A percentile compares a stretch with the other conserved stretches of the same genome.
Conservation (phyloP, 495 filamentous ascomycete species). For the Hypomontagnella monticulosa region DNA sequence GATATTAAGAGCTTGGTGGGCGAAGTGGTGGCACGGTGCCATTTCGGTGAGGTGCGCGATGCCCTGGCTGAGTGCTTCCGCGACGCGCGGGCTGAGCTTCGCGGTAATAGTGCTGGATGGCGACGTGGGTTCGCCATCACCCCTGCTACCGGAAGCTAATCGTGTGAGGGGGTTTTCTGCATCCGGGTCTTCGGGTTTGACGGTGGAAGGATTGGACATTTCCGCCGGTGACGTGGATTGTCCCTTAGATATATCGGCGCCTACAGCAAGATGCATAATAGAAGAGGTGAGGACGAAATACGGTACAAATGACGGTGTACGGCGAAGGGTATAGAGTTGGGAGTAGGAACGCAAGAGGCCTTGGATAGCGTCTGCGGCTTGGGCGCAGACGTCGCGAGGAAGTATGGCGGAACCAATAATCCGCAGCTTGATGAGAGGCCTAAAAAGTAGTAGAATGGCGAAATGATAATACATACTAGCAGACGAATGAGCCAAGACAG, state of each 20-base stretch:
- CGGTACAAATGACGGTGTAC: constrained; percentile 66
- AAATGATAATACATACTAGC: constrained; percentile 73
- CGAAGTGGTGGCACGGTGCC: constrained; percentile 67
- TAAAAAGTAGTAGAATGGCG: constrained; percentile 69
- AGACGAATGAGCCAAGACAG: constrained; percentile 19
- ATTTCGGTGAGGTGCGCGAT: constrained; percentile 65
- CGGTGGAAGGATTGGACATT: constrained; percentile 41
- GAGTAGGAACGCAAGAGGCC: constrained; percentile 66
- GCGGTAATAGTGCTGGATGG: constrained; percentile 36
- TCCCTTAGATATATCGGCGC: constrained; percentile 40
- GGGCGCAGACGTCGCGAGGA: constrained; percentile 69
- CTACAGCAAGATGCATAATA: constrained; percentile 67
- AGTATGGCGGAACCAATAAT: constrained; percentile 65
- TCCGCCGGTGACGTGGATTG: constrained; percentile 27
- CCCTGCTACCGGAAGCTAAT: constrained; percentile 27
- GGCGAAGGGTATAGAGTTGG: constrained; percentile 65
- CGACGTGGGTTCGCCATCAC: constrained; percentile 41
- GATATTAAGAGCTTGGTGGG: constrained; percentile 66
- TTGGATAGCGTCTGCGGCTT: constrained; percentile 69
- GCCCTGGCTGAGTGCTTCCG: constrained; percentile 53
- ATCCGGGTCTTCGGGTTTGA: constrained; percentile 27
- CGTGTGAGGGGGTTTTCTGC: constrained; percentile 25
- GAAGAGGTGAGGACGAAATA: constrained; percentile 67
- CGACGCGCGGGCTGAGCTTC: constrained; percentile 44
- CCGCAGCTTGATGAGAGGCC: constrained; percentile 70